Conservation (phyloP, 805 yeast species). For the Ogataea ganodermae region DNA sequence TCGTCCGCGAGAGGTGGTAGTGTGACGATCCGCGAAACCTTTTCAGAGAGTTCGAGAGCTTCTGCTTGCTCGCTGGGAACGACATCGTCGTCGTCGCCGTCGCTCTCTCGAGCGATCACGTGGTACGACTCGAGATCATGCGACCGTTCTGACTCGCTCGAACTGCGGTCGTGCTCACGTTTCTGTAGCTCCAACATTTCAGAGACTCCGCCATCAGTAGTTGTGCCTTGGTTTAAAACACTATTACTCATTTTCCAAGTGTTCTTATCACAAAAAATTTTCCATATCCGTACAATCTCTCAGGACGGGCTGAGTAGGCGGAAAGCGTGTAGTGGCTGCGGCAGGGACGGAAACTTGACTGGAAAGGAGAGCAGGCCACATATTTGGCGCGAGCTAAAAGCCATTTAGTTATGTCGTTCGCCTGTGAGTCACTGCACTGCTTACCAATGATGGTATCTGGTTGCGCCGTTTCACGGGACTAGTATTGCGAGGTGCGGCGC, state of each 20-base stretch:
- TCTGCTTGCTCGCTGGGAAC: slow-evolving; percentile 3
- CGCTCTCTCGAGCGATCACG: slow-evolving; percentile 2
- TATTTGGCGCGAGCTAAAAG: no score
- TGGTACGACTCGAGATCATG: slow-evolving; percentile 2
- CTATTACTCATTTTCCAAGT: background rate
- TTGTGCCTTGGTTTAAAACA: background rate
- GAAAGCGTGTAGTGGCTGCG: no score
- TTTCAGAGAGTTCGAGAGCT: slow-evolving; percentile 13
- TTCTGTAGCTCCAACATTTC: background rate
- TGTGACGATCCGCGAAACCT: slow-evolving; percentile 15
- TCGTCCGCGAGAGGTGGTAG: slow-evolving; percentile 29
- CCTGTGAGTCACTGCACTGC: no score
- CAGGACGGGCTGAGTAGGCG: background rate
- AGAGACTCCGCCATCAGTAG: background rate
- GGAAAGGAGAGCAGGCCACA: no score
- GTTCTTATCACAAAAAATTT: slow-evolving; percentile 1
- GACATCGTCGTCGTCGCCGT: slow-evolving; percentile 2
- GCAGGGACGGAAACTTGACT: background rate
- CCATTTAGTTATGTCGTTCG: background rate
- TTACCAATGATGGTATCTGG: background rate
- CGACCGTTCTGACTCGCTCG: slow-evolving; percentile 1
- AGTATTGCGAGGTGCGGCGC: no score
- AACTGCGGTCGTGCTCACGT: background rate
- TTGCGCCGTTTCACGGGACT: slow-evolving; percentile 1
- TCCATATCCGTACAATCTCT: background rate